Evolutionary conservation across 1,284 basidiomycete genomes (phyloP), one percentile per base, ranked within the genome.

Genomic region (Retiboletus fuscus): DNA sequence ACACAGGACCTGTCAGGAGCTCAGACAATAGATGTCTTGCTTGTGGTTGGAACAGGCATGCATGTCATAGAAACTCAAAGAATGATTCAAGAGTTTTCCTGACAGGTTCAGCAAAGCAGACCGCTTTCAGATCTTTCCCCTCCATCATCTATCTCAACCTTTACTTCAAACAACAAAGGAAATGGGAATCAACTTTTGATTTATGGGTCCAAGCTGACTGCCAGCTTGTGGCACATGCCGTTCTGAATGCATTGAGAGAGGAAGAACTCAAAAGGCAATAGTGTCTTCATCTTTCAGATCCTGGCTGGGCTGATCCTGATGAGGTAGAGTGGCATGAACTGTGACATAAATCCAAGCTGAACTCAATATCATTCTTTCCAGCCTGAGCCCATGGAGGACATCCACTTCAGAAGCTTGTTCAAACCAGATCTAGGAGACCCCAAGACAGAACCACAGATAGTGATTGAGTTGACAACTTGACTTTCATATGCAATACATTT

Each of bases 121-220:
- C 2, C 20, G 0, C 1, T 2, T 8, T 6, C 5, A 1, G 46
- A 69, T 15, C 0, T 3, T 44, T 43, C n/a, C 0, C 62, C 64
- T 5, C 3, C 1, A 10, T 64, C 3, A 66, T 75, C 16, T 75
- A 76, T 43, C 55, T 75, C 16, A 75, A 73, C 3, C 26, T 69
- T 0, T 58, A 69, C 1, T 69, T 74, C 57, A 72, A 60, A 28
- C 30, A 65, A 22, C 13, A 55, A 22, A 70, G 44, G 16, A 74
- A 43, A 63, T 76, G 68, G 69, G 58, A 69, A 53, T 61, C 61
- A 0, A 28, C 1, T 0, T 76, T 76, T 7, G 62, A 75, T 30
- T 2, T 74, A 26, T 75, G 69, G 68, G 3, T 76, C 0, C 55
- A 74, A 60, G 69, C 60, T 1, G 72, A 75, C 46, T 75, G 72